A percentile compares a stretch with the other conserved stretches of the same genome.
Conservation (phyloP, 176 grass and related monocot genomes). For the Stipa capillata region DNA sequence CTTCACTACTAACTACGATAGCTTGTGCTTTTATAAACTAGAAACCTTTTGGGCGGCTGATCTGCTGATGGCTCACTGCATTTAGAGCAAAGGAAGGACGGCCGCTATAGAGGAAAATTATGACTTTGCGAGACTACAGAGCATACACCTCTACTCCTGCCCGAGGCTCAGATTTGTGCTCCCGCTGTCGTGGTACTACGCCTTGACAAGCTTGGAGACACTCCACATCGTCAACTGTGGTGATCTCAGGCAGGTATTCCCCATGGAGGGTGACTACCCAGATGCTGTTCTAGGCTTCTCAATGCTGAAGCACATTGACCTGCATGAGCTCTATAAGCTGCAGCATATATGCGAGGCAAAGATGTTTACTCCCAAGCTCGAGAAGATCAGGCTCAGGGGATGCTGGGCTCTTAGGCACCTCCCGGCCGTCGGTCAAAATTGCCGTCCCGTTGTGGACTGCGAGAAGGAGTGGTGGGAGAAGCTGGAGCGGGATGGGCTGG, state of each 20-base stretch:
- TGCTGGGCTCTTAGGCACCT: background rate
- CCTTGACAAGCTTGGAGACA: background rate
- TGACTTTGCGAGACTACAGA: background rate
- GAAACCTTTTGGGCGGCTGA: background rate
- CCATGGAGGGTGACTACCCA: background rate
- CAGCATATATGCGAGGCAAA: background rate
- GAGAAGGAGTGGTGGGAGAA: conserved; percentile 14
- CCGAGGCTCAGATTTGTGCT: background rate
- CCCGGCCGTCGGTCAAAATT: fast-evolving
- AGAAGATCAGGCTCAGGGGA: background rate
- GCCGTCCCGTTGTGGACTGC: background rate
- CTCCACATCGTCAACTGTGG: background rate
- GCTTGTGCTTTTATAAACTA: background rate
- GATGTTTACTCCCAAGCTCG: background rate
- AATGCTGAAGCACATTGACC: background rate
- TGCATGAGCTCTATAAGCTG: background rate
- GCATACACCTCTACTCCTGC: background rate
- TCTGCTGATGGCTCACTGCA: background rate
- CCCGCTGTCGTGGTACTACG: background rate
- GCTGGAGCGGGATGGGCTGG: background rate
- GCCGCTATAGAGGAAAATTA: fast-evolving
- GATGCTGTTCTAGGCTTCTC: background rate
- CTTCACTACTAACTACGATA: background rate
- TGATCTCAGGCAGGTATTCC: background rate
- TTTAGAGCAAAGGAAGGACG: background rate